phyloP scores from a whole-genome alignment of 2,329 filamentous ascomycete species.

The Calcarisporium arbuscula region DNA sequence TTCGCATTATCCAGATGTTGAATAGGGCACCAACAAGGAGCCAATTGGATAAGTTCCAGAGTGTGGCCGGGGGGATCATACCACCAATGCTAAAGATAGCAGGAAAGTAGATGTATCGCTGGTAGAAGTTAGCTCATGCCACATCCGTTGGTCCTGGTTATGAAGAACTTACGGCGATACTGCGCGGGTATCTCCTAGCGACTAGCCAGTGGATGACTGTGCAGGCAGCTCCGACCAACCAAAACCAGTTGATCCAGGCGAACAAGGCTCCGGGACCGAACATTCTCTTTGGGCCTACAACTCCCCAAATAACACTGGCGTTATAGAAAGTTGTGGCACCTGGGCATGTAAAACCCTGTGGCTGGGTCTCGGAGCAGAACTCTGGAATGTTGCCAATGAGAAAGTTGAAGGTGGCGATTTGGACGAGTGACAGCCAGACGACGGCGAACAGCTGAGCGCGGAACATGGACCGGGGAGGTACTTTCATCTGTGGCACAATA shows the following conservation, averaged over 20 bases:
- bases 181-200: constrained; percentile 41
- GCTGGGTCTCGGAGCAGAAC: constrained; percentile 43
- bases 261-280: constrained; percentile 35
- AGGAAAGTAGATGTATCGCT: constrained; percentile 47
- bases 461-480: constrained; percentile 45
- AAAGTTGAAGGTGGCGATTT: constrained; percentile 32
- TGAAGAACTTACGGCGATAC: no score
- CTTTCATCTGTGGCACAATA: no score
- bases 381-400: constrained; percentile 41
- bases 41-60: constrained; percentile 49
- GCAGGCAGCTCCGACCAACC: constrained; percentile 43
- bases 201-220: constrained; percentile 43
- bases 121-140: no score
- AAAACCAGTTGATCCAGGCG: constrained; percentile 46
- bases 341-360: constrained; percentile 49
- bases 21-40: constrained; percentile 49
- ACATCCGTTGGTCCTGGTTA: no score
- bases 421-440: constrained; percentile 32
- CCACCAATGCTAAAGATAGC: constrained; percentile 45
- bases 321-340: constrained; percentile 55
- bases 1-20: constrained; percentile 44
- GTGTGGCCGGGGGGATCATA: constrained; percentile 48
- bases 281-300: constrained; percentile 37
- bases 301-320: constrained; percentile 54
- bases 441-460: constrained; percentile 36